Evolutionary conservation across 768 basidiomycete genomes (phyloP).

Genomic region (Auriscalpium vulgare): DNA sequence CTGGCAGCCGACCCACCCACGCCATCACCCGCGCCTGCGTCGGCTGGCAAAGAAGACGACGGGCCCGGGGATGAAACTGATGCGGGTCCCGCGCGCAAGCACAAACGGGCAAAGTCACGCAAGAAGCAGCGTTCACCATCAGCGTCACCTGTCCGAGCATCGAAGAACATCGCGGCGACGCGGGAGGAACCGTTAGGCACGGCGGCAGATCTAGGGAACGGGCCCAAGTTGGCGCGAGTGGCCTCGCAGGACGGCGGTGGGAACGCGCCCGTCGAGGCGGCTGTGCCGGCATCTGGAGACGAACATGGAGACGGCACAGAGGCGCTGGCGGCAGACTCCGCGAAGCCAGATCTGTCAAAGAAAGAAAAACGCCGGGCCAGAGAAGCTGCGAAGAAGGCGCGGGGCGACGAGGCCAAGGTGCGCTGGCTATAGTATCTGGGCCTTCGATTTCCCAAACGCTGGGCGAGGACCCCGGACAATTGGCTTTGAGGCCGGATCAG

Average conservation of each 20-base stretch:
- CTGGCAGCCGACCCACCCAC: neutral
- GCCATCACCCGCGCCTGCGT: neutral
- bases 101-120: neutral
- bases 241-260: neutral
- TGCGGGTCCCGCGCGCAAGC: neutral
- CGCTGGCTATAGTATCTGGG: slow-evolving; percentile 1
- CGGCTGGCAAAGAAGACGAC: neutral
- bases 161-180: neutral
- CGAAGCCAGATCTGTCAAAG: slow-evolving; percentile 46
- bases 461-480: too few species aligned
- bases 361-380: slow-evolving; percentile 73
- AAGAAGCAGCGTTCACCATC: neutral
- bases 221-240: too few species aligned
- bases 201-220: too few species aligned
- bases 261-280: slow-evolving; percentile 3
- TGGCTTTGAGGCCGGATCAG: too few species aligned
- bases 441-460: neutral
- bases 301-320: slow-evolving; percentile 5
- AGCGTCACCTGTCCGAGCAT: neutral
- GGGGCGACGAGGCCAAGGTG: slow-evolving; percentile 8
- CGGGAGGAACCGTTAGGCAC: neutral
- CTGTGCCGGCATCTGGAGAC: slow-evolving; percentile 5
- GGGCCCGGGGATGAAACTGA: slow-evolving; percentile 1
- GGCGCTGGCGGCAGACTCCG: slow-evolving; percentile 3
- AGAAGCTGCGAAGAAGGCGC: slow-evolving; percentile 62